A percentile compares a stretch with the other conserved stretches of the same genome.
Conservation (phyloP, 2,329 filamentous ascomycete species). For the Phoma sp. region DNA sequence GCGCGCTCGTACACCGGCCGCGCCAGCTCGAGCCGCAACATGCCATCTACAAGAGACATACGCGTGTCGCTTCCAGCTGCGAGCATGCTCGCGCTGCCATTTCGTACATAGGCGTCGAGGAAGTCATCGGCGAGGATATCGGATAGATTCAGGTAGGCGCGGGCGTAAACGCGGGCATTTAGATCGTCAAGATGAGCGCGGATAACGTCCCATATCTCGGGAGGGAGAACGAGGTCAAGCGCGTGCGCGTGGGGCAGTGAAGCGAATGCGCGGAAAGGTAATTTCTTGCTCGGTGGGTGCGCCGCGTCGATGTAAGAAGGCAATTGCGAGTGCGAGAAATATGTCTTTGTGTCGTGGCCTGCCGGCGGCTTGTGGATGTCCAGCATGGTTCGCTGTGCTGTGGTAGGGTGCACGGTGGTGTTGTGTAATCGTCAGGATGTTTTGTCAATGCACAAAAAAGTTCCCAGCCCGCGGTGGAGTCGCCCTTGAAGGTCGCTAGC, state of each 20-base stretch:
- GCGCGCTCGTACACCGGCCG: slow-evolving; percentile 82
- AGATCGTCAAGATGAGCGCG: slow-evolving; percentile 57
- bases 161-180: slow-evolving; percentile 62
- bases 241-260: slow-evolving; percentile 72
- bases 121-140: slow-evolving; percentile 77
- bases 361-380: slow-evolving; percentile 42
- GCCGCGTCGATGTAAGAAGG: slow-evolving; percentile 71
- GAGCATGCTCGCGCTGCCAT: slow-evolving; percentile 81
- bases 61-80: slow-evolving; percentile 80
- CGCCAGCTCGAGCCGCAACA: slow-evolving; percentile 77
- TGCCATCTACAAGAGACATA: slow-evolving; percentile 72
- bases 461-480: background rate
- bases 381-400: slow-evolving; percentile 23
- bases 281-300: slow-evolving; percentile 62
- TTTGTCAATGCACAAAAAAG: no score
- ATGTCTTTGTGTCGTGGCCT: slow-evolving; percentile 66
- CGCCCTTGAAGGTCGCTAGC: background rate
- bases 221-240: slow-evolving; percentile 74
- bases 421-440: background rate
- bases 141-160: slow-evolving; percentile 73
- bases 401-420: background rate
- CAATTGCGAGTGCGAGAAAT: slow-evolving; percentile 72
- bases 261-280: slow-evolving; percentile 75
- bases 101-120: slow-evolving; percentile 82
- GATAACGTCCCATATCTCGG: slow-evolving; percentile 63